Conservation (phyloP, 225 moss, liverwort and hornwort species). For the Physcomitrium patens region DNA sequence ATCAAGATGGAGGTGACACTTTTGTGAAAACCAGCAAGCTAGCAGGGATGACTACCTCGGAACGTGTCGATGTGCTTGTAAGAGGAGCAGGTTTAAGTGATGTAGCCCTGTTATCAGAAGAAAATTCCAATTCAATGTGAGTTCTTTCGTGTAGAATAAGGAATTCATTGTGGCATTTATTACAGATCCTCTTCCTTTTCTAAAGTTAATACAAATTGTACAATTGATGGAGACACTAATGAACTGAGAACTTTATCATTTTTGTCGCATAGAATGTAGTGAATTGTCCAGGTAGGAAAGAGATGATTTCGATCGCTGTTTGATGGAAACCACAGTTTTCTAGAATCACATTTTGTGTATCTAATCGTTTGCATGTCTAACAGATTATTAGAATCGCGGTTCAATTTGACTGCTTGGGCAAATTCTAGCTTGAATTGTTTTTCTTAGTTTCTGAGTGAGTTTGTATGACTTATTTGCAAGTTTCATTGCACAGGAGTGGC, state of each 20-base stretch:
- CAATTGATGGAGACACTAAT: not conserved
- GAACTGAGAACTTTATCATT: not conserved
- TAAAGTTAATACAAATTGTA: conserved; percentile 3
- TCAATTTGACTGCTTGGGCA: not conserved
- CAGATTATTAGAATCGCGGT: too few species aligned
- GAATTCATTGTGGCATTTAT: not conserved
- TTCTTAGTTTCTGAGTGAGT: not conserved
- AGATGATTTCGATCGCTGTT: not conserved
- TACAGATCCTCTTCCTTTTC: not conserved
- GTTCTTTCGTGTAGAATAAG: not conserved
- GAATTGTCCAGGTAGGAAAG: not conserved
- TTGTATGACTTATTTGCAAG: not conserved
- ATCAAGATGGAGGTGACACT: conserved; percentile 28
- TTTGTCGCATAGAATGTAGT: not conserved
- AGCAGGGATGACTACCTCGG: conserved; percentile 30
- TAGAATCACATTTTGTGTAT: not conserved
- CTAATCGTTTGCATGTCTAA: too few species aligned
- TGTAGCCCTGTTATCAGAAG: conserved; percentile 28
- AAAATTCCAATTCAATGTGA: conserved; percentile 27
- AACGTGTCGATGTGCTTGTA: conserved; percentile 34
- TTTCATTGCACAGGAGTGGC: conserved; percentile 31
- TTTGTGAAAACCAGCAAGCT: conserved; percentile 23
- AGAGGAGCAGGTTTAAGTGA: conserved; percentile 25
- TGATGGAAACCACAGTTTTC: not conserved
- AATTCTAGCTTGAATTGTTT: conserved; percentile 2